Evolutionary conservation across 164 flowering plant genomes (phyloP).

Genomic region (Vitis rotundifolia): DNA sequence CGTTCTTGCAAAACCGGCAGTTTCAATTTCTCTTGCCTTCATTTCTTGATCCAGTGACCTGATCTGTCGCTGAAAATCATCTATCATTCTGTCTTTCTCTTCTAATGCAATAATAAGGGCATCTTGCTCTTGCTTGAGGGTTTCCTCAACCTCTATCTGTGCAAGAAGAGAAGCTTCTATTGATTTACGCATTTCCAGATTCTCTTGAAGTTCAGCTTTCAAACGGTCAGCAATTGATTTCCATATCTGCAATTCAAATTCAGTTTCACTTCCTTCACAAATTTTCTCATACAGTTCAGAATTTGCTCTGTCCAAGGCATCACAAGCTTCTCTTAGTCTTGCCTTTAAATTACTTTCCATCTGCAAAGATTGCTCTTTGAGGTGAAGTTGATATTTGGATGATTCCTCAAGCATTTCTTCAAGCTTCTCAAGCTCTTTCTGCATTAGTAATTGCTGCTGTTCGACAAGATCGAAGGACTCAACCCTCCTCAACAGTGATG

Average conservation of each 20-base stretch:
- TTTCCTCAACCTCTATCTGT: slow-evolving; percentile 43
- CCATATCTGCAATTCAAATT: slow-evolving; percentile 53
- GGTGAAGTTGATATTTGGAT: slow-evolving; percentile 14
- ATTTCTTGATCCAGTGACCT: slow-evolving; percentile 18
- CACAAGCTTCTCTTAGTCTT: slow-evolving; percentile 23
- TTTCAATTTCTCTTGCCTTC: slow-evolving; percentile 13
- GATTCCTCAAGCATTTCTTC: slow-evolving; percentile 43
- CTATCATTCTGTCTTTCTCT: slow-evolving; percentile 43
- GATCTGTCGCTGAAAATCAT: slow-evolving; percentile 35
- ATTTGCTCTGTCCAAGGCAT: slow-evolving; percentile 37
- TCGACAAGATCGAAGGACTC: slow-evolving; percentile 22
- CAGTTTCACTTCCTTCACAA: slow-evolving; percentile 41
- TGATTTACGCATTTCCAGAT: slow-evolving; percentile 37
- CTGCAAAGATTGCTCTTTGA: slow-evolving; percentile 29
- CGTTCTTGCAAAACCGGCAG: slow-evolving; percentile 3
- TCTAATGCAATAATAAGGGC: slow-evolving; percentile 22
- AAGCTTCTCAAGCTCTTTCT: slow-evolving; percentile 36
- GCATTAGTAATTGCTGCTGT: slow-evolving; percentile 24
- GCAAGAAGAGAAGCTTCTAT: slow-evolving; percentile 66
- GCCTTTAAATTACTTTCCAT: slow-evolving; percentile 21
- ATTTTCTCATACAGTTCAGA: slow-evolving; percentile 34
- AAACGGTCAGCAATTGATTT: slow-evolving; percentile 46
- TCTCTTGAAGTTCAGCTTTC: slow-evolving; percentile 37
- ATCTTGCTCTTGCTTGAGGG: slow-evolving; percentile 43
- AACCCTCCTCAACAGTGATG: slow-evolving; percentile 13